A percentile compares a stretch with the other conserved stretches of the same genome.
Conservation (phyloP, 1,284 basidiomycete species). For the Kalmanozyma brasiliensis region DNA sequence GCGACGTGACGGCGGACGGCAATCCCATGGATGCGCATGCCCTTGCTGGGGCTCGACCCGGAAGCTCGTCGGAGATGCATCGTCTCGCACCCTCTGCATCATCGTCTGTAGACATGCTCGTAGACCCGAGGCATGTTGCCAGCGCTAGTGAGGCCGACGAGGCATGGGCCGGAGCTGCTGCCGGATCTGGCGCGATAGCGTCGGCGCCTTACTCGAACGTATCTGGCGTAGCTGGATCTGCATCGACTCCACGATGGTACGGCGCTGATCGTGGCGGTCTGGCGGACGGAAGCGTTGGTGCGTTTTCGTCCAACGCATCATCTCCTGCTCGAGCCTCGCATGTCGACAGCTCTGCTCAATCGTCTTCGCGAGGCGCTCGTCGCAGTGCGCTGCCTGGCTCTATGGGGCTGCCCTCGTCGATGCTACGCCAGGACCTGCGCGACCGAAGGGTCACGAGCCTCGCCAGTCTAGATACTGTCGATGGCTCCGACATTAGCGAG, state of each 20-base stretch:
- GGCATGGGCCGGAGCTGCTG: conserved; percentile 14
- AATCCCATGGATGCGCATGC: neutral
- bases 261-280: conserved; percentile 4
- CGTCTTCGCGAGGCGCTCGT: conserved; percentile 18
- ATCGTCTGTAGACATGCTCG: conserved; percentile 14
- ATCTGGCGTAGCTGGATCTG: conserved; percentile 7
- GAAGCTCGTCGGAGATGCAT: conserved; percentile 18
- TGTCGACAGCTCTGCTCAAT: conserved; percentile 14
- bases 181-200: conserved; percentile 31
- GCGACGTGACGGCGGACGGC: neutral
- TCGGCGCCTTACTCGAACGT: conserved; percentile 24
- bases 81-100: conserved; percentile 19
- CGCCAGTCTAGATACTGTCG: conserved; percentile 53
- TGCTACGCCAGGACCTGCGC: conserved; percentile 41
- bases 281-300: neutral
- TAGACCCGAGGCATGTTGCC: conserved; percentile 14
- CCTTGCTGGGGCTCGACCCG: conserved; percentile 5
- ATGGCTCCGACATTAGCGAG: conserved; percentile 56
- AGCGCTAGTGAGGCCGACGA: conserved; percentile 25
- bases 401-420: conserved; percentile 42
- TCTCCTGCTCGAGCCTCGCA: conserved; percentile 23
- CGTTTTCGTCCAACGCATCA: conserved; percentile 9
- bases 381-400: conserved; percentile 37
- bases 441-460: conserved; percentile 54
- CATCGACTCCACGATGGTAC: conserved; percentile 22